Conservation (phyloP, 1,139 yeast species). For the Pichia sp. region DNA sequence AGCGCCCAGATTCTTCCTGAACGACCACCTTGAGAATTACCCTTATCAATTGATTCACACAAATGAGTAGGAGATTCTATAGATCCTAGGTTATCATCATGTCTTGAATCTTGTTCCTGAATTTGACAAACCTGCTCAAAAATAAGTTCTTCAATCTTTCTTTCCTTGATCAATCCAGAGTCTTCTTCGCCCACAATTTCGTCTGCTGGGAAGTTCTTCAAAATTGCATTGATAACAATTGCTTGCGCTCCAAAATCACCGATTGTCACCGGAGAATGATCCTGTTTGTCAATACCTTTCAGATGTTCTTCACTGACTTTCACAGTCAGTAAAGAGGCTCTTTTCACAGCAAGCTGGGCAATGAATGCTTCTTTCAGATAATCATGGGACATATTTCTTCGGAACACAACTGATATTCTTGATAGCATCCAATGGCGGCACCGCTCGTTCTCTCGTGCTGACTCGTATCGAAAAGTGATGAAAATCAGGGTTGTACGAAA, state of each 20-base stretch:
- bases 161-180: constrained; percentile 51
- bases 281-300: constrained; percentile 67
- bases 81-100: constrained; percentile 32
- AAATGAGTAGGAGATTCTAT: constrained; percentile 44
- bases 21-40: constrained; percentile 69
- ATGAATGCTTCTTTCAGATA: constrained; percentile 52
- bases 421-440: background rate
- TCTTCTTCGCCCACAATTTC: constrained; percentile 94
- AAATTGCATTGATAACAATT: constrained; percentile 75
- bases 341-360: constrained; percentile 83
- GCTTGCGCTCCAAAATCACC: constrained; percentile 98
- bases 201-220: constrained; percentile 72
- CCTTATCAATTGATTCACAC: constrained; percentile 64
- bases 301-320: constrained; percentile 63
- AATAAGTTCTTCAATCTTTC: constrained; percentile 41
- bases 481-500: background rate
- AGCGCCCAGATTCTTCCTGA: constrained; percentile 90
- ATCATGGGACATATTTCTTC: constrained; percentile 4
- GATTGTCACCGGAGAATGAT: constrained; percentile 90
- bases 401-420: background rate
- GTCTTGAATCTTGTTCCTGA: constrained; percentile 31
- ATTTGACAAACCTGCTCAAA: constrained; percentile 42
- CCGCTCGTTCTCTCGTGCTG: no score
- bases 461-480: no score
- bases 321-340: constrained; percentile 76